Percentiles rank a stretch among this genome's conserved stretches.
Evolutionary conservation across 305 asterid species (phyloP).

Genomic region (Coffea humblotiana): DNA sequence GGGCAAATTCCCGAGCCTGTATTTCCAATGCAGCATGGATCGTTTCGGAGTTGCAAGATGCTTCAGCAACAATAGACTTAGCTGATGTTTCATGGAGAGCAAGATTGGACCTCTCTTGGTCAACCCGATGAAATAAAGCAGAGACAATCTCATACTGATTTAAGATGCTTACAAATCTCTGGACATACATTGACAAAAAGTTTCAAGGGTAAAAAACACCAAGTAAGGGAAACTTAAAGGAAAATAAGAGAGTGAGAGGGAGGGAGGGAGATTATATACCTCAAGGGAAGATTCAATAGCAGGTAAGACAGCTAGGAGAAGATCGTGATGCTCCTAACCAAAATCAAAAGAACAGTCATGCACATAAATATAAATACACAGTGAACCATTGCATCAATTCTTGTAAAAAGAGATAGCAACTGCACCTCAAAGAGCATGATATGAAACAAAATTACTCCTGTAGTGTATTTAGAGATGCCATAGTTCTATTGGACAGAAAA

Average conservation of each 20-base stretch:
- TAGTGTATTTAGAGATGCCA: neutral
- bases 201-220: slow-evolving; percentile 24
- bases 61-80: slow-evolving; percentile 76
- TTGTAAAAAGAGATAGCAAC: neutral
- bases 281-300: slow-evolving; percentile 83
- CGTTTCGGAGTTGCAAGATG: slow-evolving; percentile 71
- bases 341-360: slow-evolving; percentile 26
- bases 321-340: slow-evolving; percentile 96
- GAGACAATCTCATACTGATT: slow-evolving; percentile 83
- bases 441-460: neutral
- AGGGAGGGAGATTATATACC: slow-evolving; percentile 47
- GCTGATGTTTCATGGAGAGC: slow-evolving; percentile 80
- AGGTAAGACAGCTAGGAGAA: slow-evolving; percentile 77
- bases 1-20: slow-evolving; percentile 81
- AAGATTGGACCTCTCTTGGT: slow-evolving; percentile 80
- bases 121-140: slow-evolving; percentile 69
- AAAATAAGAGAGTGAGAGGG: slow-evolving; percentile 16
- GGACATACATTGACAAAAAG: slow-evolving; percentile 29
- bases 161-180: slow-evolving; percentile 72
- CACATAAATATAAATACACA: slow-evolving; percentile 2
- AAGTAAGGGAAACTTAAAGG: slow-evolving; percentile 24
- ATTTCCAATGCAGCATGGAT: slow-evolving; percentile 64
- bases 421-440: neutral
- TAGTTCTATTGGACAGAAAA: neutral
- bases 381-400: neutral